Evolutionary conservation across 1,284 basidiomycete species (phyloP).

Genomic region (Sutorius eximius): DNA sequence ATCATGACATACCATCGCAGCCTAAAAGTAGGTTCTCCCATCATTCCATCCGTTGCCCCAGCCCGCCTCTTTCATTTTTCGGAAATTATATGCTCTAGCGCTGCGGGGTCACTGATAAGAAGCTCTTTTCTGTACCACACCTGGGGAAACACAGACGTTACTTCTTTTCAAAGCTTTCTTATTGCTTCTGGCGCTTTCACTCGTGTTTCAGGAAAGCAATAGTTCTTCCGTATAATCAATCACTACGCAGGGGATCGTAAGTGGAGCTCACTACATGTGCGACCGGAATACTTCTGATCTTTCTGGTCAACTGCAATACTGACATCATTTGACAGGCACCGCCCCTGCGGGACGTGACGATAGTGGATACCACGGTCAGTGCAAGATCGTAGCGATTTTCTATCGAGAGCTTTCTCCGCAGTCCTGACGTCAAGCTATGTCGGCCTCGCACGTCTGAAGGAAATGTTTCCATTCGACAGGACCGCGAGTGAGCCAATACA

Average conservation of each 20-base stretch:
- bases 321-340: slow-evolving; percentile 30
- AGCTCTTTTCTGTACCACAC: slow-evolving; percentile 6
- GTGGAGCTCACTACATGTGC: slow-evolving; percentile 19
- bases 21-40: slow-evolving; percentile 11
- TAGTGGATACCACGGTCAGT: slow-evolving; percentile 2
- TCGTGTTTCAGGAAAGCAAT: background rate
- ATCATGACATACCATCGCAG: slow-evolving; percentile 9
- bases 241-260: slow-evolving; percentile 3
- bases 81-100: slow-evolving; percentile 27
- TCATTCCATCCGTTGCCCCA: slow-evolving; percentile 16
- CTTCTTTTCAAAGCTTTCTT: slow-evolving; percentile 11
- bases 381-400: slow-evolving; percentile 12
- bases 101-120: slow-evolving; percentile 18
- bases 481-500: background rate
- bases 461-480: background rate
- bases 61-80: slow-evolving; percentile 25
- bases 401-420: slow-evolving; percentile 22
- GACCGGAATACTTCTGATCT: slow-evolving; percentile 10
- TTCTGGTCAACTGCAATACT: slow-evolving; percentile 17
- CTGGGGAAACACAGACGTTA: background rate
- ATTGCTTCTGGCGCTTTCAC: slow-evolving; percentile 17
- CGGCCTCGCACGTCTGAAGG: background rate
- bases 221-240: slow-evolving; percentile 9
- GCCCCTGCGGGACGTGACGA: slow-evolving; percentile 17
- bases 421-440: slow-evolving; percentile 28